Base-by-base conservation (phyloP, 192 early-diverging fungal genomes). In the Coemansia sp. region DNA sequence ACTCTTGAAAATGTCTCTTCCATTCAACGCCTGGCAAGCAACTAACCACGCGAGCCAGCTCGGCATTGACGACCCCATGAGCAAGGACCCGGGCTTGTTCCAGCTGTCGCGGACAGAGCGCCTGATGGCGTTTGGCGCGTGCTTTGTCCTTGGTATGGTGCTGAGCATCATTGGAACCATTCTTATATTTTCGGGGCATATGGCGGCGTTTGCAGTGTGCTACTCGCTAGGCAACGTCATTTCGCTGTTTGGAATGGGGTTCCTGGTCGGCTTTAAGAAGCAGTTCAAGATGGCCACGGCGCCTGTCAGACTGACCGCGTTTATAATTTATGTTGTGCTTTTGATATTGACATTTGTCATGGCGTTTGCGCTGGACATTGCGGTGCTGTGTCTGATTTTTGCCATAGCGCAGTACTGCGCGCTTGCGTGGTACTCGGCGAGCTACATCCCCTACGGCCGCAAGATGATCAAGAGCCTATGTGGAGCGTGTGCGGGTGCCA, bases 381-480 rank as follows among this genome's bases (percentile, higher is more conserved):
- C 84, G n/a, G 60, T 90, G 24, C 75, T 98, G 6, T 91, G 87
- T 45, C 58, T 98, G 25, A 80, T 98, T 32, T 78, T 91, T 40
- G 91, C 88, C 28, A 79, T 98, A 47, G 67, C 90, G 45, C 95
- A 98, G 77, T 95, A 88, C 81, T 80, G 89, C 52, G 95, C 95
- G 6, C 68, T 98, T 58, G 86, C 94, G 57, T 92, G 89, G 89
- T 91, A 90, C 77, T 79, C 86, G 10, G 86, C 91, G 12, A 89
- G 86, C 64, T 98, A 98, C 73, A 93, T 98, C 71, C 95, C 95
- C 5, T 98, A 91, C 60, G 93, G 92, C 8, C 85, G 86, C 58
- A 69, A 84, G 47, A 69, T 86, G 23, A 88, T 88, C 57, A 82
- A 76, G 64, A 81, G 72, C 44, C 57, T 80, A 12, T 84, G 80